These are phyloP conservation scores for Lasiosphaeria miniovina DNA, from an alignment of 495 filamentous ascomycete genomes.

Conservation along the genomic window DNA sequence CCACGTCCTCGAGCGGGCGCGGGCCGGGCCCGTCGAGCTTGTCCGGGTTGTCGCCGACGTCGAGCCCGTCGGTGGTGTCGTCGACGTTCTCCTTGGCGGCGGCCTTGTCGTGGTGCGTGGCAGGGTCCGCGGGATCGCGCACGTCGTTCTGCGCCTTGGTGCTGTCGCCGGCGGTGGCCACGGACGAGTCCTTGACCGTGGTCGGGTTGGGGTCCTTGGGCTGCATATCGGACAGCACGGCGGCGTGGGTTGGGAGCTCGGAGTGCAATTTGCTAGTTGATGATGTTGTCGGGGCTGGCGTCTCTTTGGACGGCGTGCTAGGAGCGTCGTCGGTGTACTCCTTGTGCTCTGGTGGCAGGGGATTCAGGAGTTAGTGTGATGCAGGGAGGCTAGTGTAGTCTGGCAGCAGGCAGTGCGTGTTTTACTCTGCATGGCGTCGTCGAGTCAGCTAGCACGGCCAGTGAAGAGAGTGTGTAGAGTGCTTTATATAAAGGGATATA, in stretches of 20 bases:
- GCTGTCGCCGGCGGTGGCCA: slow-evolving; percentile 26
- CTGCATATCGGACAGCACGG: not conserved
- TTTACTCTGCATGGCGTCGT: too few species aligned
- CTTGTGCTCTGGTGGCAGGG: not conserved
- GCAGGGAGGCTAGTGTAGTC: slow-evolving; percentile 1
- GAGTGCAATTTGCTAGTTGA: not conserved
- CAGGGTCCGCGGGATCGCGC: slow-evolving; percentile 32
- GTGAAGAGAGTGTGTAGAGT: slow-evolving; percentile 1
- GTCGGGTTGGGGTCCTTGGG: slow-evolving; percentile 19
- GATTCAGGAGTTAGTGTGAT: not conserved
- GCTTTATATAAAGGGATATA: not conserved
- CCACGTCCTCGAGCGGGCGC: slow-evolving; percentile 38
- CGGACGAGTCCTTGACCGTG: slow-evolving; percentile 27
- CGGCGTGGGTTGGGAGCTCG: not conserved
- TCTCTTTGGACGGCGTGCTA: not conserved
- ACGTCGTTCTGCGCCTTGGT: slow-evolving; percentile 38
- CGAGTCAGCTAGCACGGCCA: too few species aligned
- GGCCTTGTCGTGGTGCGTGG: slow-evolving; percentile 25
- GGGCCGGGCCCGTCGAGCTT: slow-evolving; percentile 45
- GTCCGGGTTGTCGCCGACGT: slow-evolving; percentile 29
- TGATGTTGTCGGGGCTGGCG: not conserved
- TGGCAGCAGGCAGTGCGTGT: too few species aligned
- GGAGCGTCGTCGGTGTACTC: not conserved
- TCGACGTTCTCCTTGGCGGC: slow-evolving; percentile 30
- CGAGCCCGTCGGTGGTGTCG: slow-evolving; percentile 23